Conservation (phyloP, 2,329 filamentous ascomycete genomes). For the Fusarium sp. region DNA sequence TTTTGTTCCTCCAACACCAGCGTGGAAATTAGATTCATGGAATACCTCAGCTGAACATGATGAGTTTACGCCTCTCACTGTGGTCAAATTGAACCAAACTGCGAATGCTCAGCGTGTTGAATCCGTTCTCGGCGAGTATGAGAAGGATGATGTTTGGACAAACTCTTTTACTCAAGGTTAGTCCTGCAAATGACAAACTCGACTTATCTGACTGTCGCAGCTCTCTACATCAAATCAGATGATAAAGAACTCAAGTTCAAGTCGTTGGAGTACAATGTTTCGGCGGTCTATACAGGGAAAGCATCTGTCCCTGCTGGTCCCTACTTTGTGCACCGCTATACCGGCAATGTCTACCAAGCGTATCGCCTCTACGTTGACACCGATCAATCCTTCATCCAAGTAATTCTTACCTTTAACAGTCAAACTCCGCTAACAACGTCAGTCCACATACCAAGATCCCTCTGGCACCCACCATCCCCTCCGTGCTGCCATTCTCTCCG, state of each 20-base stretch:
- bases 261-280: background rate
- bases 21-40: conserved; percentile 20
- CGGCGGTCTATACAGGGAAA: background rate
- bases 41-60: background rate
- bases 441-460: conserved; percentile 25
- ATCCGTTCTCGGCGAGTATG: background rate
- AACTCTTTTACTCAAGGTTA: conserved; percentile 1
- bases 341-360: conserved; percentile 1
- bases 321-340: conserved; percentile 16
- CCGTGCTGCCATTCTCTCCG: conserved; percentile 9
- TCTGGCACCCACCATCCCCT: conserved; percentile 17
- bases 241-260: background rate
- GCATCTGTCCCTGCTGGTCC: background rate
- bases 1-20: conserved; percentile 10
- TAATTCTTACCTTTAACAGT: background rate
- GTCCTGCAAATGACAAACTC: rapidly evolving
- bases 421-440: background rate
- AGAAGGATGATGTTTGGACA: conserved; percentile 20
- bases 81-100: background rate
- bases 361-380: conserved; percentile 12
- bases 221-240: background rate
- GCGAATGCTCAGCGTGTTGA: background rate
- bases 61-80: conserved; percentile 17
- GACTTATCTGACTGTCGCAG: background rate
- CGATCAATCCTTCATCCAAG: conserved; percentile 23